phyloP scores from a whole-genome alignment of 1,284 basidiomycete species.

The Chalciporus piperatoides region DNA sequence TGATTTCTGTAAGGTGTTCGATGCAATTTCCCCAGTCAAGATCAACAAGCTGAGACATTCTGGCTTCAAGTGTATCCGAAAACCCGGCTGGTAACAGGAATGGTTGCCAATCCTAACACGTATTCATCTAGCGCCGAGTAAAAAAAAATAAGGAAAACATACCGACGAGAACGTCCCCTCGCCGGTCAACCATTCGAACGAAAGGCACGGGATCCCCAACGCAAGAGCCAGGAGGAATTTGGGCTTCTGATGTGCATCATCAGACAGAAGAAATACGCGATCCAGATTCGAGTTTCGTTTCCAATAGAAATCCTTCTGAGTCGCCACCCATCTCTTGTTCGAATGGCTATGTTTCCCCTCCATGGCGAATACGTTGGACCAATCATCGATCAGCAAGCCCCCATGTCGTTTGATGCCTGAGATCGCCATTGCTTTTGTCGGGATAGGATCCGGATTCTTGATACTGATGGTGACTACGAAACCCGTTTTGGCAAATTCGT shows the following conservation, averaged over 20 bases:
- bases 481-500: conserved; percentile 43
- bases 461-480: conserved; percentile 49
- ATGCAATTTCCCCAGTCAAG: conserved; percentile 61
- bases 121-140: conserved; percentile 3
- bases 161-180: conserved; percentile 35
- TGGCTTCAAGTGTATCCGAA: conserved; percentile 47
- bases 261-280: conserved; percentile 67
- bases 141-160: conserved; percentile 12
- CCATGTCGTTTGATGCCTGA: conserved; percentile 50
- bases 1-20: conserved; percentile 53
- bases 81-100: conserved; percentile 70
- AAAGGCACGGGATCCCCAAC: conserved; percentile 82
- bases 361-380: conserved; percentile 63
- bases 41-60: conserved; percentile 69
- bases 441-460: conserved; percentile 26
- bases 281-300: conserved; percentile 40
- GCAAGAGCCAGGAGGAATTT: conserved; percentile 82
- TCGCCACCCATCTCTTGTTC: conserved; percentile 52
- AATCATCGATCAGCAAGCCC: conserved; percentile 61
- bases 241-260: conserved; percentile 61
- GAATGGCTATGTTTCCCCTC: conserved; percentile 43
- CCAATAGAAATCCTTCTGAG: conserved; percentile 46
- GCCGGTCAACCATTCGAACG: conserved; percentile 50
- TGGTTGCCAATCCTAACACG: conserved; percentile 51
- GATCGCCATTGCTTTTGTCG: conserved; percentile 40